phyloP scores from a whole-genome alignment of 257 asterid genomes.

The Przewalskia tangutica region DNA sequence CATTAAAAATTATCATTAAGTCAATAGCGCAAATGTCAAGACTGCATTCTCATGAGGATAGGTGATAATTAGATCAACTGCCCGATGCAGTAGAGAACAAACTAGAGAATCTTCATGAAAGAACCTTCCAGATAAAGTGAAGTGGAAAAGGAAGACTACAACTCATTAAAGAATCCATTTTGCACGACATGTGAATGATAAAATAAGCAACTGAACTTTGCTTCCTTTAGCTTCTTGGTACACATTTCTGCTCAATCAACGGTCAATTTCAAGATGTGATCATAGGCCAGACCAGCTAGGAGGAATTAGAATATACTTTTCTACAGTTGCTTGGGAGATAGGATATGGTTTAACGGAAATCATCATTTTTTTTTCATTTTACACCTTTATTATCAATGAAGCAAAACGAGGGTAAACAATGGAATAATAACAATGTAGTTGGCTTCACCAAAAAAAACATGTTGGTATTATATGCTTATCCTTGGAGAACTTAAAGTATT shows the following conservation, averaged over 20 bases:
- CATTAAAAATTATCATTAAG: slow-evolving; percentile 12
- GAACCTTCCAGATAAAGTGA: slow-evolving; percentile 1
- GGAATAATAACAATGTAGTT: neutral
- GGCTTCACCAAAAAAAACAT: neutral
- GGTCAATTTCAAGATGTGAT: neutral
- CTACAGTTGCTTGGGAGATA: neutral
- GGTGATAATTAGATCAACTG: neutral
- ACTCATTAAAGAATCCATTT: neutral
- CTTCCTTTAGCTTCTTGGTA: neutral
- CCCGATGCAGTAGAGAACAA: neutral
- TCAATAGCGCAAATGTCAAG: neutral
- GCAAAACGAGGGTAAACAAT: neutral
- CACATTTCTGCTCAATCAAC: neutral
- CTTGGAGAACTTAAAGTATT: neutral
- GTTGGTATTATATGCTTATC: neutral
- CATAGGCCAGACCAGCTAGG: neutral
- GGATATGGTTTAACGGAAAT: neutral
- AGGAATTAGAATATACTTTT: neutral
- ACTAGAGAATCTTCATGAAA: neutral
- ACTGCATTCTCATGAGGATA: neutral
- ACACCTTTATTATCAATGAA: neutral
- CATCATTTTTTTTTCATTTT: neutral
- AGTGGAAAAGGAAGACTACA: neutral
- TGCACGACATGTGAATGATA: neutral
- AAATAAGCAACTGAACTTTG: neutral